Conservation (phyloP, 441 rosid species). For the Erodium texanum region DNA sequence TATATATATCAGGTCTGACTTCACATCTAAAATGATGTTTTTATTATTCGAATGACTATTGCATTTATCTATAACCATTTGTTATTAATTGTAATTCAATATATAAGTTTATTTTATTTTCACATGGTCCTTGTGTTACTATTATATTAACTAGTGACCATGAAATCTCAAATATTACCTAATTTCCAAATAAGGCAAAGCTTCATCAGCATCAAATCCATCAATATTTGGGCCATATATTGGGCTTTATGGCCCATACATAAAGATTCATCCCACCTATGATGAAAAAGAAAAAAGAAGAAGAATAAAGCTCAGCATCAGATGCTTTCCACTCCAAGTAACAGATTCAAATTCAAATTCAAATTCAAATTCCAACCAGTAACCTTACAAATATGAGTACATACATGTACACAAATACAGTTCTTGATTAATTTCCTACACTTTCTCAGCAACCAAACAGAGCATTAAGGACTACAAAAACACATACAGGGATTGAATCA, state of each 20-base stretch:
- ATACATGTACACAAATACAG: background rate
- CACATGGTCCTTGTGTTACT: background rate
- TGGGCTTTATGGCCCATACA: background rate
- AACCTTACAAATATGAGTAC: background rate
- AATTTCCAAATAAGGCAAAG: background rate
- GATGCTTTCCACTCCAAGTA: background rate
- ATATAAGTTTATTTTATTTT: no score
- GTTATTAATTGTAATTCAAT: no score
- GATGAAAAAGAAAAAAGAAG: background rate
- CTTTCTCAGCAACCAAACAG: constrained; percentile 5
- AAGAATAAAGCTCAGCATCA: background rate
- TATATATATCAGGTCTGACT: no score
- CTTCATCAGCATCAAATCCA: background rate
- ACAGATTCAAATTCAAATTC: background rate
- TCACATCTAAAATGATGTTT: no score
- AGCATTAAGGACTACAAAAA: background rate
- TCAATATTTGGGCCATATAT: background rate
- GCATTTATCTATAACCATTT: no score
- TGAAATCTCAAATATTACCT: background rate
- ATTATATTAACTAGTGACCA: background rate
- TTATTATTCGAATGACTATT: no score
- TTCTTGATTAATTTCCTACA: background rate
- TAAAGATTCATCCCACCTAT: no score
- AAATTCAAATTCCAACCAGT: background rate
- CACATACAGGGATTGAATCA: no score